A percentile compares a stretch with the other conserved stretches of the same genome.
phyloP scores from a whole-genome alignment of 306 rosid species.

The Ziziphus jujuba region DNA sequence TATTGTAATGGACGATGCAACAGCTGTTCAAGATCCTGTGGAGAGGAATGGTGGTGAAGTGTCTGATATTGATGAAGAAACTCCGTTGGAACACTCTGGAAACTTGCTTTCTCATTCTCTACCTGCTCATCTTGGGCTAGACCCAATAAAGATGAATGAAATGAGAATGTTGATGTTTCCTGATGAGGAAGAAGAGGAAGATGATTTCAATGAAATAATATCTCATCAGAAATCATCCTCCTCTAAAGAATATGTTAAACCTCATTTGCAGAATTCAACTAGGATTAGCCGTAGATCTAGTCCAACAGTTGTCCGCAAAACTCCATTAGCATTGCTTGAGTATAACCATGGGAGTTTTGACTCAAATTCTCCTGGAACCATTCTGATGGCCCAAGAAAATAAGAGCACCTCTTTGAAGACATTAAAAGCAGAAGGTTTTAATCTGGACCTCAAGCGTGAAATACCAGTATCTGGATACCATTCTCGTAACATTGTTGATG shows the following conservation, averaged over 20 bases:
- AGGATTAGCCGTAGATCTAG: conserved; percentile 45
- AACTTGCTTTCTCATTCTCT: conserved; percentile 82
- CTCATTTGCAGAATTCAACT: conserved; percentile 51
- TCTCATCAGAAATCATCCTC: conserved; percentile 37
- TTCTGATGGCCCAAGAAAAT: conserved; percentile 80
- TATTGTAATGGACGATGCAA: conserved; percentile 56
- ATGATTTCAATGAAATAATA: conserved; percentile 37
- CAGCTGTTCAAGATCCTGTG: conserved; percentile 36
- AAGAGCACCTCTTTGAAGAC: conserved; percentile 58
- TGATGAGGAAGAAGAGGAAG: conserved; percentile 48
- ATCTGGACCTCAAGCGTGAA: conserved; percentile 68
- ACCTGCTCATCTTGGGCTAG: conserved; percentile 94
- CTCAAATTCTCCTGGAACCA: conserved; percentile 64
- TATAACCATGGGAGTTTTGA: conserved; percentile 77
- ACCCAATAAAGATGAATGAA: conserved; percentile 86
- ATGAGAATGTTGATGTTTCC: conserved; percentile 91
- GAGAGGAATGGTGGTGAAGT: conserved; percentile 44
- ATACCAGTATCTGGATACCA: conserved; percentile 60
- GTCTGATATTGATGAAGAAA: conserved; percentile 55
- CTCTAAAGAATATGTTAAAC: conserved; percentile 49
- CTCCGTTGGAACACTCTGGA: conserved; percentile 37
- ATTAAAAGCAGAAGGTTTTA: conserved; percentile 66
- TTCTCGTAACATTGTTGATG: conserved; percentile 82
- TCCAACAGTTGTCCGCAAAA: conserved; percentile 64
- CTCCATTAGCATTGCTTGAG: conserved; percentile 86